Percentiles rank a stretch among this genome's conserved stretches.
phyloP scores from a whole-genome alignment of 768 basidiomycete genomes.

The Hysterangium stoloniferum region DNA sequence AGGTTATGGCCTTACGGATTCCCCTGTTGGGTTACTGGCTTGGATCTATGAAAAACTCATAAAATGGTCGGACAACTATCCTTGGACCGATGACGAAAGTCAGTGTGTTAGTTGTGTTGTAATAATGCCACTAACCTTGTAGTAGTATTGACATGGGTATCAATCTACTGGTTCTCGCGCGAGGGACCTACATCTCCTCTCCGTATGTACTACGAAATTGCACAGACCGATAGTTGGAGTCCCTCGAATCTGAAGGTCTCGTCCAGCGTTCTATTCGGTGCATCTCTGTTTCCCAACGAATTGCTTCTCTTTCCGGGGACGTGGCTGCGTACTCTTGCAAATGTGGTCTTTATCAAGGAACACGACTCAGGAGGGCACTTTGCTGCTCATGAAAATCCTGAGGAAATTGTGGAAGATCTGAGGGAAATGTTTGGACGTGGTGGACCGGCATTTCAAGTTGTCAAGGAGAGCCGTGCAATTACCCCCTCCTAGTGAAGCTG shows the following conservation, averaged over 20 bases:
- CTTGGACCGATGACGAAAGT: constrained; percentile 54
- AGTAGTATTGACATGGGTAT: constrained; percentile 52
- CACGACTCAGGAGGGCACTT: constrained; percentile 54
- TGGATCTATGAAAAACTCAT: constrained; percentile 45
- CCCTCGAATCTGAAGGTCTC: constrained; percentile 1
- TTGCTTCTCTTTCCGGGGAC: constrained; percentile 13
- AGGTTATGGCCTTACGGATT: constrained; percentile 48
- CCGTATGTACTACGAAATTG: constrained; percentile 50
- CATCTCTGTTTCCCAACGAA: constrained; percentile 48
- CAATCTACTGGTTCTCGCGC: constrained; percentile 51
- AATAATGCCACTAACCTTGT: constrained; percentile 27
- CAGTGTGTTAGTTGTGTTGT: constrained; percentile 14
- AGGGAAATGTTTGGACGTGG: constrained; percentile 49
- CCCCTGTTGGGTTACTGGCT: constrained; percentile 44
- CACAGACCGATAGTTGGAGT: constrained; percentile 1
- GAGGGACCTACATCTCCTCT: constrained; percentile 49
- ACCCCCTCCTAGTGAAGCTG: too few relatives aligned
- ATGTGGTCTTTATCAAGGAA: constrained; percentile 39
- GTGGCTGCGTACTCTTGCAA: constrained; percentile 33
- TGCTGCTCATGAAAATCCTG: constrained; percentile 44
- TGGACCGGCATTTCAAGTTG: constrained; percentile 41
- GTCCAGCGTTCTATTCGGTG: constrained; percentile 35
- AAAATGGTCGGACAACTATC: constrained; percentile 43
- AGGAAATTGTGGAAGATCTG: constrained; percentile 40
- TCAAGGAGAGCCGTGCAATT: constrained; percentile 28